phyloP scores from a whole-genome alignment of 805 yeast genomes.

The Kodamaea sagamina region DNA sequence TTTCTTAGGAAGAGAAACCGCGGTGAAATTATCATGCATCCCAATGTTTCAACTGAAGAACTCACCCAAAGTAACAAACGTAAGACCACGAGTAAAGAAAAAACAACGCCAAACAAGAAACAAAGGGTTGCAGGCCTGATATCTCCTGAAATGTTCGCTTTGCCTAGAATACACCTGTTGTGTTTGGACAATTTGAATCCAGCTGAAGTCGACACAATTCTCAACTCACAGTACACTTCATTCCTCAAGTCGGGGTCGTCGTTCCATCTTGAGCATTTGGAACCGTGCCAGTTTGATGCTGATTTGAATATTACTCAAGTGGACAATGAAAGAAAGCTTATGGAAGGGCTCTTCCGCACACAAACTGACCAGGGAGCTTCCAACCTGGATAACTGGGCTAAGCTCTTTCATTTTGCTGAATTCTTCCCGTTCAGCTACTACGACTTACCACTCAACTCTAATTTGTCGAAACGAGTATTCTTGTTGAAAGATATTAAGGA shows the following conservation, averaged over 20 bases:
- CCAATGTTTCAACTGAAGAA: not conserved
- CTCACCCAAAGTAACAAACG: conserved; percentile 1
- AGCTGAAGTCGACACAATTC: conserved; percentile 20
- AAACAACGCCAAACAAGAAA: not conserved
- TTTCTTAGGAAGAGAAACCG: conserved; percentile 5
- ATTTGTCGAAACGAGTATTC: conserved; percentile 7
- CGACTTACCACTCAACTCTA: conserved; percentile 9
- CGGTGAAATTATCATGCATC: not conserved
- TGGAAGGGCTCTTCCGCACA: conserved; percentile 24
- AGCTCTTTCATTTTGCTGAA: conserved; percentile 9
- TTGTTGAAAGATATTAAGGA: conserved; percentile 6
- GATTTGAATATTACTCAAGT: conserved; percentile 25
- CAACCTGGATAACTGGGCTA: conserved; percentile 8
- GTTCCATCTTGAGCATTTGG: conserved; percentile 14
- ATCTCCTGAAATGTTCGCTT: not conserved
- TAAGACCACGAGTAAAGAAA: not conserved
- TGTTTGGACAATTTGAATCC: conserved; percentile 4
- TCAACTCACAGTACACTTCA: conserved; percentile 24
- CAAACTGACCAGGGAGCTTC: not conserved
- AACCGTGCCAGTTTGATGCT: conserved; percentile 10
- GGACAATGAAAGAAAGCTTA: conserved; percentile 19
- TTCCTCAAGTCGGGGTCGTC: conserved; percentile 27
- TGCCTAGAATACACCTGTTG: not conserved
- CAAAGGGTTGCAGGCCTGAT: not conserved
- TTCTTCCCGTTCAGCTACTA: conserved; percentile 10